Evolutionary conservation across 2,329 filamentous ascomycete genomes (phyloP), one percentile per base, ranked within the genome.

Genomic region (Nigrograna mackinnonii): DNA sequence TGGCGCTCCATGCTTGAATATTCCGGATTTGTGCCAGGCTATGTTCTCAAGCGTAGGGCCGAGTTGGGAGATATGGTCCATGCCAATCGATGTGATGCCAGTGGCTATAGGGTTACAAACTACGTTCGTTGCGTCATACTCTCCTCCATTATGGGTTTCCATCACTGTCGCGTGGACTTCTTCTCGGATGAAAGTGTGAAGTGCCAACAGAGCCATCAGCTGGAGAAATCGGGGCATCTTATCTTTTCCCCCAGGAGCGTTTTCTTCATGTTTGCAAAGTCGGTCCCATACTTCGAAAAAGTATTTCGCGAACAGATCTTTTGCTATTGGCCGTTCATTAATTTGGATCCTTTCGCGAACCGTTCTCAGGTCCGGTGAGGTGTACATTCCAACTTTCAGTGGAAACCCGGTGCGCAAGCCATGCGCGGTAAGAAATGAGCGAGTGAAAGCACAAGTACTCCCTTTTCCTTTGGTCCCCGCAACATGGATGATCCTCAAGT

Each of bases 401-500:
- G 51, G 19, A 54, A 16, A 52, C 7, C 41, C 60, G 41, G 4
- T 53, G 52, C 34, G 57, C 57, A 52, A 46, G 14, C 73, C 74
- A 55, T 82, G 78, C 39, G 73, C 73, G 13, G 72, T 68, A 33
- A 89, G 76, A 47, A 89, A 82, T 6, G 80, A 81, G 47, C 82
- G 76, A 43, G 82, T 74, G 50, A 85, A 87, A 28, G 84, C 85
- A 58, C 85, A 89, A 1, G 84, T 87, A 56, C 80, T 85, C 20
- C 86, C 86, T 67, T 89, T 90, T 4, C 86, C 86, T 64, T 89
- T 89, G n/a, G 85, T 89, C 4, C 86, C 86, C 18, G 85, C 80
- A 19, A 90, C 79, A 66, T 89, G 85, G 28, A 90, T 62, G 19
- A 87, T 75, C 52, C 86, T 86, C 21, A 89, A 68, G 2, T 28